phyloP scores from a whole-genome alignment of 1,284 basidiomycete species.

The Leccinum fallax region DNA sequence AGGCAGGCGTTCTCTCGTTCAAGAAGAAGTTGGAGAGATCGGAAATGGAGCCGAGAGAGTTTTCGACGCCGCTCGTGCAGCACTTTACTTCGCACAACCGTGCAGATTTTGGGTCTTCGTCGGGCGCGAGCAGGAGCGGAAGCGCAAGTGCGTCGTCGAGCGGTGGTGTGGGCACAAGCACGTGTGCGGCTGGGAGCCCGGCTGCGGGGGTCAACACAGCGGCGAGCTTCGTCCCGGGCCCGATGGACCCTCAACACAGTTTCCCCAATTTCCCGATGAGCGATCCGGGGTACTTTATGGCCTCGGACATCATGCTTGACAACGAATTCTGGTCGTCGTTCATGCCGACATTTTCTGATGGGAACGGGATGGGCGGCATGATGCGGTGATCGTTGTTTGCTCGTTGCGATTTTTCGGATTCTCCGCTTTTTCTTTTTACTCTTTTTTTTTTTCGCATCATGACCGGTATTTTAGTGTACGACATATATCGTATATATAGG shows the following conservation, averaged over 20 bases:
- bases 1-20: constrained; percentile 37
- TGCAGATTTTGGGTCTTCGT: constrained; percentile 14
- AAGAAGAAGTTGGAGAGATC: constrained; percentile 30
- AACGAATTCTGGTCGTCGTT: constrained; percentile 43
- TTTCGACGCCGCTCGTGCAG: constrained; percentile 24
- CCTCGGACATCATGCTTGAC: constrained; percentile 40
- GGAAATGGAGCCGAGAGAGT: constrained; percentile 21
- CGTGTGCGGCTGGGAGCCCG: constrained; percentile 18
- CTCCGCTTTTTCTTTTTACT: neutral
- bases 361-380: constrained; percentile 12
- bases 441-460: neutral
- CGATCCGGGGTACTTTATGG: constrained; percentile 35
- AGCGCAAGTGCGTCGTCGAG: constrained; percentile 13
- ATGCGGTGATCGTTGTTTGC: constrained; percentile 4
- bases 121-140: constrained; percentile 17
- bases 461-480: neutral
- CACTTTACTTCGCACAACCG: constrained; percentile 26
- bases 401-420: neutral
- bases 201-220: constrained; percentile 1
- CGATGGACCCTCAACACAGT: constrained; percentile 20
- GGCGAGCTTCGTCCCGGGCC: neutral
- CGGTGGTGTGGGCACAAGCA: constrained; percentile 19
- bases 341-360: constrained; percentile 33
- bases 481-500: constrained; percentile 9
- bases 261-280: constrained; percentile 29